phyloP scores from a whole-genome alignment of 2,329 filamentous ascomycete genomes.

The Didymella glomerata region DNA sequence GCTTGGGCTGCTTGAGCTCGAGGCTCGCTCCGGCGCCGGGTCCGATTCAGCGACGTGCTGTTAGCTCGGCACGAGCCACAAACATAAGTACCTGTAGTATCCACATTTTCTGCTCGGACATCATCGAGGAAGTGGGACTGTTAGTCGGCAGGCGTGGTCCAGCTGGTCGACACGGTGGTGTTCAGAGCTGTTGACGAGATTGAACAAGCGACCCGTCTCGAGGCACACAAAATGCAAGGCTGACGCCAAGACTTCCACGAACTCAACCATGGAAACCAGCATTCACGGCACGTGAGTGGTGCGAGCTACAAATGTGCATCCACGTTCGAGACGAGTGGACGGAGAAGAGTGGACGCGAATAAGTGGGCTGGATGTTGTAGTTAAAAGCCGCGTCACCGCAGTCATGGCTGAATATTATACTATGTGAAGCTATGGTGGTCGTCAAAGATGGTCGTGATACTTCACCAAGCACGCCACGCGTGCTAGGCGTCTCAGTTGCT shows the following conservation, averaged over 20 bases:
- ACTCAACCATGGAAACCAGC: not conserved
- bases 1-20: constrained; percentile 6
- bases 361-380: not conserved
- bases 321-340: not conserved
- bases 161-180: not conserved
- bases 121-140: not conserved
- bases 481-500: not conserved
- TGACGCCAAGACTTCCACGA: not conserved
- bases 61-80: constrained; percentile 13
- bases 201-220: constrained; percentile 1
- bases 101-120: not conserved
- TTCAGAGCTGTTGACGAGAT: not conserved
- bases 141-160: not conserved
- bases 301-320: no score
- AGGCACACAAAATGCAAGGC: not conserved
- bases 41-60: constrained; percentile 4
- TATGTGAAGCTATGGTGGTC: constrained; percentile 26
- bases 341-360: not conserved
- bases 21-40: constrained; percentile 23
- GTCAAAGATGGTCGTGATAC: constrained; percentile 3
- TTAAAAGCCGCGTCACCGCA: constrained; percentile 1
- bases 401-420: constrained; percentile 19
- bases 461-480: not conserved
- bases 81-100: constrained; percentile 4
- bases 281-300: not conserved